phyloP scores from a whole-genome alignment of 441 rosid genomes.

The Croton laevigatus region DNA sequence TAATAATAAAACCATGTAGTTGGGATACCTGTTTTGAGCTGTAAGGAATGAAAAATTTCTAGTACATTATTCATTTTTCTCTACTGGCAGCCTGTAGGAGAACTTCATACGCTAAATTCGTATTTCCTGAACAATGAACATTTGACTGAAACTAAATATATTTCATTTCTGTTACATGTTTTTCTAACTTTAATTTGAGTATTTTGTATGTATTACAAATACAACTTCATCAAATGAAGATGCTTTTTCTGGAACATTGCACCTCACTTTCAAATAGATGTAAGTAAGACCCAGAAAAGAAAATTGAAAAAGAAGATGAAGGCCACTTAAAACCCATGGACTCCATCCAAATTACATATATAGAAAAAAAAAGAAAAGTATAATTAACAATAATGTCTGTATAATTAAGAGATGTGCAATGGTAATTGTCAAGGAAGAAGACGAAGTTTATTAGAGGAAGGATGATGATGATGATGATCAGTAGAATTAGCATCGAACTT shows the following conservation, averaged over 20 bases:
- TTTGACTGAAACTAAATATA: not conserved
- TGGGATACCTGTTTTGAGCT: not conserved
- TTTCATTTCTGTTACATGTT: not conserved
- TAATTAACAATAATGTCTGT: not conserved
- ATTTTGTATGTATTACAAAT: not conserved
- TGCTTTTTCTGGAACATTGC: not conserved
- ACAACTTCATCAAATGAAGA: not conserved
- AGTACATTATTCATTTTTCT: not conserved
- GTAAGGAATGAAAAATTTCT: not conserved
- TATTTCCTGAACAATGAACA: not conserved
- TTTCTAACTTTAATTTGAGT: no score
- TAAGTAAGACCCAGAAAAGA: not conserved
- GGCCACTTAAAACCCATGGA: not conserved
- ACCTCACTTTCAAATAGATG: not conserved
- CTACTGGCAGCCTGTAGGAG: not conserved
- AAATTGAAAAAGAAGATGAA: not conserved
- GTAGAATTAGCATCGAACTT: not conserved
- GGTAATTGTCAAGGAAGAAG: not conserved
- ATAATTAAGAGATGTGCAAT: not conserved
- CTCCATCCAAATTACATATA: not conserved
- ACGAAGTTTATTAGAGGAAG: not conserved
- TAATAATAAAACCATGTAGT: not conserved
- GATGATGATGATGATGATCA: no score
- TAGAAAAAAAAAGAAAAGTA: not conserved
- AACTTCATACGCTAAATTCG: not conserved